These are phyloP conservation scores for Fraxinus anomala DNA, from an alignment of 257 asterid genomes.

Conservation along the genomic window DNA sequence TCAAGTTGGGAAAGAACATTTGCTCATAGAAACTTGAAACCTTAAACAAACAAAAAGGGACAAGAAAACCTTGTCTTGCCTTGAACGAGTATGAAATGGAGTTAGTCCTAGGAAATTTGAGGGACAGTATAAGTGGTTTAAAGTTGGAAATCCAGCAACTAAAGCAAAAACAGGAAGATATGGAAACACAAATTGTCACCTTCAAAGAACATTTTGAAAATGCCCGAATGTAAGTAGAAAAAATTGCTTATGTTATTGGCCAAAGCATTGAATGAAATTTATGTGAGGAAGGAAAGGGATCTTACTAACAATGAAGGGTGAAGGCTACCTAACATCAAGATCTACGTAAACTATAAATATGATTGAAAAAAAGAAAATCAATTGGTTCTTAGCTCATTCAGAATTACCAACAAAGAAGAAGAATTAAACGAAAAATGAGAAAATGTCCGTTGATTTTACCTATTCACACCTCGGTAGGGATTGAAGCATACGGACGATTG, in stretches of 20 bases:
- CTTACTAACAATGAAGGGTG: background rate
- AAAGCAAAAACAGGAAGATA: slow-evolving; percentile 32
- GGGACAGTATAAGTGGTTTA: slow-evolving; percentile 16
- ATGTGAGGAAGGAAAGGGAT: slow-evolving; percentile 5
- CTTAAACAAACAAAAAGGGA: background rate
- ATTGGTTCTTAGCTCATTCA: too few species aligned
- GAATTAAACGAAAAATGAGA: too few species aligned
- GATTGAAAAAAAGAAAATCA: too few species aligned
- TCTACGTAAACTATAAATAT: too few species aligned
- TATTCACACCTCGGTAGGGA: too few species aligned
- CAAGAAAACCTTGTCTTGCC: background rate
- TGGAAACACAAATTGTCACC: slow-evolving; percentile 9
- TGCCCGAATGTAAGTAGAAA: slow-evolving; percentile 13
- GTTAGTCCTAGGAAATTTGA: slow-evolving; percentile 23
- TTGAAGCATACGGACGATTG: too few species aligned
- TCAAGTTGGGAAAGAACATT: slow-evolving; percentile 42
- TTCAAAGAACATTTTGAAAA: slow-evolving; percentile 10
- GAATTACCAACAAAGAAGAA: too few species aligned
- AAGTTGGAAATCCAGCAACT: slow-evolving; percentile 40
- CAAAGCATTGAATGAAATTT: slow-evolving; percentile 23
- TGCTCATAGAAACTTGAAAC: slow-evolving; percentile 28
- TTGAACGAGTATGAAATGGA: background rate
- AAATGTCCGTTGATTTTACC: too few species aligned
- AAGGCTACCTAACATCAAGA: too few species aligned
- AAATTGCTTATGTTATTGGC: slow-evolving; percentile 25